Evolutionary conservation across 768 basidiomycete species (phyloP), one percentile per base, ranked within the genome.

Genomic region (Auricularia cornea): DNA sequence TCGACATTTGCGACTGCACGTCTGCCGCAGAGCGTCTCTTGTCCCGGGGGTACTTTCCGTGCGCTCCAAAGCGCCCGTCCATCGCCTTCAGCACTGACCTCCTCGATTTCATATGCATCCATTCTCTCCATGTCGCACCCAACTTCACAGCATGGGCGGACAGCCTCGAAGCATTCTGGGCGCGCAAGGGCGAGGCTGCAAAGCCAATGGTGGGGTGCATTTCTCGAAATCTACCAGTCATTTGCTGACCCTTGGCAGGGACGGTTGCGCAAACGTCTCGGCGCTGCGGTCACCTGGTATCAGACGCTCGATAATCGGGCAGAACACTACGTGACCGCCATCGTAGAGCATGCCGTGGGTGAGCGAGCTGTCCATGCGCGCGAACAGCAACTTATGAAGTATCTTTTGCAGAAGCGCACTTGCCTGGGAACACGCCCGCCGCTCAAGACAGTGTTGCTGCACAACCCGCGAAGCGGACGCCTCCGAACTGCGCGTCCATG

Each of bases 71-170:
- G 20, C 59, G 59, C 20, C 63, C 59, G 5, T 26, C 31, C 10
- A 28, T 63, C 28, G 63, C 63, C 8, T 59, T 60, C 59, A 32
- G 44, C 31, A 20, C 30, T 14, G 23, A 60, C 3, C 59, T 63
- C 16, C 40, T 63, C 6, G 59, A 41, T 18, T 60, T 59, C 23
- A 41, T 59, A 29, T 18, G 40, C 18, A 35, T 32, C 35, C 44
- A 40, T 20, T 63, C 57, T n/a, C 35, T 59, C 3, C 28, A 63
- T 29, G 40, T 59, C 18, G 51, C 59, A n/a, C 31, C 59, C 18
- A 59, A 59, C 23, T 29, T 30, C 31, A 59, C 57, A 18, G 63
- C 59, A 3, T 63, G 57, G 26, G 35, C 57, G 29, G 44, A 60
- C 18, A 51, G 44, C 6, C 30, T 63, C 6, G 20, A 26, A 23